phyloP scores from a whole-genome alignment of 176 grass and related monocot species.

The Hordeum marinum region DNA sequence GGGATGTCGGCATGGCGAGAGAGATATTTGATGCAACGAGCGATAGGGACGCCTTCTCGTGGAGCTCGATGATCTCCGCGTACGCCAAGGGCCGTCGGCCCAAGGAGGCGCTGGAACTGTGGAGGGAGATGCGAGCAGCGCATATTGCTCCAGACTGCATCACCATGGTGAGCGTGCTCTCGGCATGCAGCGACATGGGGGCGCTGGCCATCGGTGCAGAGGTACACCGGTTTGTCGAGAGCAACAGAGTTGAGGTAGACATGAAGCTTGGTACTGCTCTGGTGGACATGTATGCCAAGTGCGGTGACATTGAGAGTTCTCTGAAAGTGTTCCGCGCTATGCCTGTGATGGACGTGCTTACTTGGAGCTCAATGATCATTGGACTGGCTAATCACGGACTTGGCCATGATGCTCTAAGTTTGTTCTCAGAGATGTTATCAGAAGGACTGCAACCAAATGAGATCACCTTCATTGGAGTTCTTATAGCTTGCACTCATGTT shows the following conservation, averaged over 20 bases:
- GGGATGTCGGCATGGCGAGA: conserved; percentile 35
- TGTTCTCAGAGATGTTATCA: conserved; percentile 58
- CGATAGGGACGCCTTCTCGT: conserved; percentile 44
- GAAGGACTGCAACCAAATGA: conserved; percentile 51
- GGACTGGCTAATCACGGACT: conserved; percentile 69
- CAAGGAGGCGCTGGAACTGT: conserved; percentile 54
- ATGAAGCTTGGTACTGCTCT: conserved; percentile 66
- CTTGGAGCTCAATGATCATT: conserved; percentile 63
- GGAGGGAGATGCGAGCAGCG: conserved; percentile 25
- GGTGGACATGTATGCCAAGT: conserved; percentile 89
- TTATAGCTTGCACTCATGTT: conserved; percentile 52
- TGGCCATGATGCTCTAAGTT: conserved; percentile 43
- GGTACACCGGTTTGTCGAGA: conserved; percentile 42
- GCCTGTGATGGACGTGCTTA: conserved; percentile 45
- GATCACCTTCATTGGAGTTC: conserved; percentile 60
- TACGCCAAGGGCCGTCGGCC: conserved; percentile 38
- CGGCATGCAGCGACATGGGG: conserved; percentile 41
- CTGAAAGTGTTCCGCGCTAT: conserved; percentile 33
- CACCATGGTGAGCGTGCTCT: conserved; percentile 58
- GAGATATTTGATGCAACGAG: conserved; percentile 50
- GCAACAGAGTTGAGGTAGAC: conserved; percentile 35
- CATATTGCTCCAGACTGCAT: conserved; percentile 39
- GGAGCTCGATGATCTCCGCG: conserved; percentile 67
- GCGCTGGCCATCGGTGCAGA: conserved; percentile 30
- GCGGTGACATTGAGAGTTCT: conserved; percentile 51